Base-by-base conservation (phyloP, 2,329 filamentous ascomycete species). In the Penicillium sp. region DNA sequence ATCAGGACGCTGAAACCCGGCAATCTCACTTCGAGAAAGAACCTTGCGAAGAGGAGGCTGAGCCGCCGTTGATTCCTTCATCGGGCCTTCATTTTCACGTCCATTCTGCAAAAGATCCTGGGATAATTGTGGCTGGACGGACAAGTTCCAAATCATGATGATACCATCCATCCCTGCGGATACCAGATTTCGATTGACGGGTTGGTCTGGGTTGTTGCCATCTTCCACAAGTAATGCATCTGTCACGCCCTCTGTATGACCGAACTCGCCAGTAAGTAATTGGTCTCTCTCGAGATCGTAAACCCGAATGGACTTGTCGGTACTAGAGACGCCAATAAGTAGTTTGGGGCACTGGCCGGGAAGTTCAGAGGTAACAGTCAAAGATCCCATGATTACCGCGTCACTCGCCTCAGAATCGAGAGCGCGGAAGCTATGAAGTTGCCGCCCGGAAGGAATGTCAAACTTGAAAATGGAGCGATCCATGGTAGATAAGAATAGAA, bases 241-340 rank as follows among this genome's bases (percentile, higher is more conserved):
- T 35, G 85, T 94, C 47, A 98, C 87, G 6, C 89, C 84, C 58
- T 95, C 89, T 0, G 89, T 95, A 52, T 98, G 92, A 1, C 92
- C 92, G 78, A 88, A 95, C 65, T 96, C 92, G 27, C 87, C 80
- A 34, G 88, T 84, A 17, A 96, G 67, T 40, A 98, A 82, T 1
- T 71, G 68, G 6, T 90, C 89, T 28, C 78, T 80, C 44, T 83
- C 80, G 18, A 79, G 72, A 50, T 95, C 85, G 55, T 98, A 98
- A 11, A 98, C 70, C 23, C 92, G 76, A 39, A 98, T 82, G 0
- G 92, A 96, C 60, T 96, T 98, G 63, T 98, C 92, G 1, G 86
- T 95, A 52, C 89, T 89, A 6, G 90, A 95, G 8, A 92, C 76
- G n/a, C 87, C 89, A 12, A 92, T 74, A 35, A 98, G 73, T 34